Conservation (phyloP, 2,329 filamentous ascomycete species). For the Cladobotryum mycophilum region DNA sequence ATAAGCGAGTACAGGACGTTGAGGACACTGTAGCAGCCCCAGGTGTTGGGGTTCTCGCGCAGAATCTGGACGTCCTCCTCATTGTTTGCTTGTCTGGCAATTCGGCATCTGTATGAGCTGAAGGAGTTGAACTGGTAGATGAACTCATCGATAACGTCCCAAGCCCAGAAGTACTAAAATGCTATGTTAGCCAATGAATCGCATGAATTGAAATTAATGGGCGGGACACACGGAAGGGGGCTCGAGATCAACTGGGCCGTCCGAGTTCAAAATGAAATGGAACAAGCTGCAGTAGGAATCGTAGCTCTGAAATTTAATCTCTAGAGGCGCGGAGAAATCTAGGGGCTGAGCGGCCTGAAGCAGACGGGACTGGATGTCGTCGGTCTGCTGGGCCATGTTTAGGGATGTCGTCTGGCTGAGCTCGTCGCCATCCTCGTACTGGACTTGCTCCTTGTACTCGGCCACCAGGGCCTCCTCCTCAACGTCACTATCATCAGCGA, state of each 20-base stretch:
- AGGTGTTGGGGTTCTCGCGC: constrained; percentile 95
- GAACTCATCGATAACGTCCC: constrained; percentile 99
- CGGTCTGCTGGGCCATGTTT: constrained; percentile 66
- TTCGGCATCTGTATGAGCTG: constrained; percentile 89
- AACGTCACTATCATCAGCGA: constrained; percentile 81
- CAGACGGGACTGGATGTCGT: constrained; percentile 90
- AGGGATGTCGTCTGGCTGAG: constrained; percentile 67
- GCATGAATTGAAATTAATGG: not conserved
- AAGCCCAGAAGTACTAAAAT: constrained; percentile 92
- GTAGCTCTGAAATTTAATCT: constrained; percentile 98
- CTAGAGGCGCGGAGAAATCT: constrained; percentile 91
- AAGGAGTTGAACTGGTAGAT: constrained; percentile 99
- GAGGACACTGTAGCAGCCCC: constrained; percentile 98
- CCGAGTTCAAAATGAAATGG: constrained; percentile 98
- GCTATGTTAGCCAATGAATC: constrained; percentile 5
- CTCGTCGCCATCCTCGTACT: constrained; percentile 81
- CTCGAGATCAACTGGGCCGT: constrained; percentile 96
- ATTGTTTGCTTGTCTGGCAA: constrained; percentile 76
- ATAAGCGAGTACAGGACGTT: constrained; percentile 99
- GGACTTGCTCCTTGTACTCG: constrained; percentile 94
- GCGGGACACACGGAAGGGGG: constrained; percentile 74
- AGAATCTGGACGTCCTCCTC: constrained; percentile 89
- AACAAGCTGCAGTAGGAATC: constrained; percentile 99
- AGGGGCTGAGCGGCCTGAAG: constrained; percentile 88
- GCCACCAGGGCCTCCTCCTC: constrained; percentile 94